Base-by-base conservation (phyloP, 2,329 filamentous ascomycete species). In the Plenodomus tracheiphilus region DNA sequence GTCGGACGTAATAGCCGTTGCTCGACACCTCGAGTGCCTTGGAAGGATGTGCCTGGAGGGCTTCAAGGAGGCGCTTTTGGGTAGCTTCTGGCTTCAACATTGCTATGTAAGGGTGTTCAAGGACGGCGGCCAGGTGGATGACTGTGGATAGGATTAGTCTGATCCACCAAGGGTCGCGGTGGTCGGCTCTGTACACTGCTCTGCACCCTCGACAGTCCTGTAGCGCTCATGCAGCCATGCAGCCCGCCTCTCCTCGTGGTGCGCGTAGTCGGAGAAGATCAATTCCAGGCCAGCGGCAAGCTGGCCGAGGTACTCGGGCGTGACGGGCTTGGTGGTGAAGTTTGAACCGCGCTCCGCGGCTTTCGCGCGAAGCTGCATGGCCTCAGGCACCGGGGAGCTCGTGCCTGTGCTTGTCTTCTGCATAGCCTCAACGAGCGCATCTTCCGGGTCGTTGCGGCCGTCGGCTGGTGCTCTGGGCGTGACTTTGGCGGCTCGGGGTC, bases 211-310 rank as follows among this genome's bases (percentile, higher is more conserved):
- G 2, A 68, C 47, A 3, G 28, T 50, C 25, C 66, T 57, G 41
- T 67, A 62, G 15, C 44, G 62, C 16, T 60, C 44, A 18, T 56
- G 50, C 6, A 72, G 55, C 69, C 68, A 71, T 35, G 36, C 49
- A 3, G 54, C 45, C 16, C 62, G 53, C 35, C 49, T 37, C 15
- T 61, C 44, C 30, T 71, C 60, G 22, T 71, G 65, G 39, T 62
- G 63, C n/a, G 69, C 69, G 43, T 71, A 71, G 42, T 71, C 68
- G 45, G 65, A 66, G 43, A 72, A 70, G 40, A 71, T 59, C 35
- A 72, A 41, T 40, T 70, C 66, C 8, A 71, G 54, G 11, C 67
- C 69, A 37, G 58, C 62, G 42, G 61, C 57, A 30, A 71, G 41
- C 40, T 68, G 60, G 28, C 53, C 59, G 41, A 72, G 39, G 43